Evolutionary conservation across 768 basidiomycete species (phyloP), one percentile per base, ranked within the genome.

Genomic region (Suillus subaureus): DNA sequence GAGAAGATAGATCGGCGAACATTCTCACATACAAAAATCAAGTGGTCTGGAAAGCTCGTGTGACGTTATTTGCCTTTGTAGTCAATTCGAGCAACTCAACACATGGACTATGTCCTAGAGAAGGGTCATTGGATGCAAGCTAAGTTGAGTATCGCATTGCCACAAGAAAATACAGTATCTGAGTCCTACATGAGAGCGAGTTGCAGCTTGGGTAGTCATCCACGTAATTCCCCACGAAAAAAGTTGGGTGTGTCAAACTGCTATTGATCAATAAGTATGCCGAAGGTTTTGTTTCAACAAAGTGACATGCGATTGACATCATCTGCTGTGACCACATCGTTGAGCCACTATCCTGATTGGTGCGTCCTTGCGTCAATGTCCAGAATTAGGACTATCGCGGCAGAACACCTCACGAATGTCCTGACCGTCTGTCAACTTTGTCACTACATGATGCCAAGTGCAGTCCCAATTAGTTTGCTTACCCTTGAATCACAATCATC

Each of bases 11-110:
- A 68, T 60, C 56, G 56, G 70, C 49, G 61, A 51, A 40, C 31
- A 37, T 72, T 77, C 72, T 65, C 72, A 76, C 73, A 67, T 47
- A 31, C 35, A 26, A 51, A 42, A 60, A 42, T 60, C 12, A 42
- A 60, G 58, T 60, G 58, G 62, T 66, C 40, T 60, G 67, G 58
- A 65, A 69, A 66, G 65, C 39, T 58, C 65, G 70, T 70, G 58
- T 56, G 66, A 69, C 66, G 55, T n/a, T 40, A 56, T 70, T 63
- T 67, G 62, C 61, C 68, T 13, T 55, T 3, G 12, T 35, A 35
- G 21, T 55, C 18, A 21, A 55, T 55, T 55, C 6, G 16, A 35
- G 35, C 21, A 35, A n/a, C 37, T n/a, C 18, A 16, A 4, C 47
- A 26, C 47, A 39, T 56, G 43, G 28, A 63, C 23, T 40, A 12